Percentiles rank a stretch among this genome's conserved stretches.
Conservation (phyloP, 2,329 filamentous ascomycete genomes). For the Colletotrichum filicis region DNA sequence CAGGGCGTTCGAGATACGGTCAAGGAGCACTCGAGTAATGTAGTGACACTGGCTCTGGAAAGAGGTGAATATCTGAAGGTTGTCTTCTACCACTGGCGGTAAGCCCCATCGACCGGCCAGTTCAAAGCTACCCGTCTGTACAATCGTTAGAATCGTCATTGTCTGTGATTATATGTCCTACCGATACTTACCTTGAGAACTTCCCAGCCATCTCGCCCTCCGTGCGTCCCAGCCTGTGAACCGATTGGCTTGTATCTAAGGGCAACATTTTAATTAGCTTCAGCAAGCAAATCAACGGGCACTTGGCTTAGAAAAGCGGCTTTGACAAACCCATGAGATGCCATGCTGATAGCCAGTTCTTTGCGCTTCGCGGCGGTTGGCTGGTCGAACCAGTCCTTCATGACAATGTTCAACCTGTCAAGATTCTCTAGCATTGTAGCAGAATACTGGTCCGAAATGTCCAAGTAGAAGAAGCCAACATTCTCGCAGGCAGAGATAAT, state of each 20-base stretch:
- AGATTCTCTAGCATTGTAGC: background rate
- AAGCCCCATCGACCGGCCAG: background rate
- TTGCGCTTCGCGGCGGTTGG: background rate
- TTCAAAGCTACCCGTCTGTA: background rate
- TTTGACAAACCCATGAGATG: background rate
- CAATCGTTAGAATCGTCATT: background rate
- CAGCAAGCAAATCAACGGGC: too few relatives aligned
- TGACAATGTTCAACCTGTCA: background rate
- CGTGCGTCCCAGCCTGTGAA: background rate
- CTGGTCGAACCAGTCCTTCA: background rate
- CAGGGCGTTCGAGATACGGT: background rate
- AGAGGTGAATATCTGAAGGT: background rate
- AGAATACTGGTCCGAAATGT: background rate
- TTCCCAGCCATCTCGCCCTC: background rate
- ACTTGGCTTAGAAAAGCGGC: fast-evolving
- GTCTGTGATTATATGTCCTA: too few relatives aligned
- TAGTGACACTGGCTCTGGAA: constrained; percentile 7
- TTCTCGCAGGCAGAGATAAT: background rate
- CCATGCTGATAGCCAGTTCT: background rate
- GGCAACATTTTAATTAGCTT: background rate
- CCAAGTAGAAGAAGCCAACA: background rate
- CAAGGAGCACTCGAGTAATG: background rate
- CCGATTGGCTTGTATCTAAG: background rate
- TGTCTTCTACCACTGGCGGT: background rate
- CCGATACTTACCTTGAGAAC: background rate